Evolutionary conservation across 371 early-diverging fungal genomes (phyloP), one percentile per base, ranked within the genome.

Genomic region (Rhizopus microsporus): DNA sequence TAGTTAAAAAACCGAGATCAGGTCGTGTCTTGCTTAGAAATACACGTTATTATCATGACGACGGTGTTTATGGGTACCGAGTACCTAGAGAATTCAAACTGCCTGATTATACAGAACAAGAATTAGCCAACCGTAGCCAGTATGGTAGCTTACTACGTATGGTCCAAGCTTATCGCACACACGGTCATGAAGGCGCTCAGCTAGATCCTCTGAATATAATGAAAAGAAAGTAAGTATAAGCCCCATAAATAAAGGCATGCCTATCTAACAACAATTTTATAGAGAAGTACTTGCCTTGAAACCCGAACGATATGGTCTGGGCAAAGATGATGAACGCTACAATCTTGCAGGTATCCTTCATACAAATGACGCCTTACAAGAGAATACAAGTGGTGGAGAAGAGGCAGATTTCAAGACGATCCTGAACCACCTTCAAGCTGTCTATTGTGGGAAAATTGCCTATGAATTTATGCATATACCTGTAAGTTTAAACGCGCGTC

Each of bases 391-490:
- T 15, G 68, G 68, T 31, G 63, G 71, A 37, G 68, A 81, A 32
- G 79, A 84, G 46, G 89, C 91, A 23, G 74, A 81, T 44, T 76
- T 93, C 29, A 77, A 86, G 52, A 80, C 86, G 16, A 87, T 96
- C 40, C 34, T 91, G 56, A 61, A 76, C 35, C 89, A 94, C 56
- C 78, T 97, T 23, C 75, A 85, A 48, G 69, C 78, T 44, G 82
- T 88, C 6, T 97, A 96, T 72, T 88, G 91, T 66, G 92, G 91
- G 43, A 80, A 87, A 51, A 93, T 96, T 55, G 97, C 93, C 12
- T 94, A 91, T 65, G 97, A 97, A 80, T 96, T 96, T 75, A 84
- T 81, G 70, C 97, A 97, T 65, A 83, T 96, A 35, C 94, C 95
- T 3, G 88, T 86, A 78, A 56, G 72, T 60, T 8, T 16, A 46